Evolutionary conservation across 2,329 filamentous ascomycete genomes (phyloP).

Genomic region (Pseudopithomyces chartarum): DNA sequence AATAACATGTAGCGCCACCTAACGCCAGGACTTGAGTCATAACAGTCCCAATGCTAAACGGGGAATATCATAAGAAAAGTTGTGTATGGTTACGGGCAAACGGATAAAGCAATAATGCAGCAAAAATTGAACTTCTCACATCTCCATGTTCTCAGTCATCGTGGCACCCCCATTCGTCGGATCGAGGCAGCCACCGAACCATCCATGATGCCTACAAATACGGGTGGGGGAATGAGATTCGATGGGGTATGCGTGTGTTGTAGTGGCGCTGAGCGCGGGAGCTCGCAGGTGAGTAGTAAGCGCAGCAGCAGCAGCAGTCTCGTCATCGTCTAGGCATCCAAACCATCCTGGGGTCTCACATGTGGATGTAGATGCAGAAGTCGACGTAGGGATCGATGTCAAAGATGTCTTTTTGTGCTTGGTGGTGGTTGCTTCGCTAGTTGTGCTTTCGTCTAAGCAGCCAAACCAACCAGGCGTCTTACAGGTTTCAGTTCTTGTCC

Average conservation of each 20-base stretch:
- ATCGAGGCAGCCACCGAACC: conserved; percentile 57
- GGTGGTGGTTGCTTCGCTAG: conserved; percentile 51
- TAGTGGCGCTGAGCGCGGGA: conserved; percentile 34
- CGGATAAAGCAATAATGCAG: background rate
- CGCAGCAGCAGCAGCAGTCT: conserved; percentile 44
- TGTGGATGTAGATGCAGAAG: conserved; percentile 42
- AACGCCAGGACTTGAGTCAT: too few relatives aligned
- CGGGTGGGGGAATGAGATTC: conserved; percentile 33
- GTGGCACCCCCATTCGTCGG: conserved; percentile 50
- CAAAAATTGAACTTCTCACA: conserved; percentile 10
- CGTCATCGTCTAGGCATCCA: conserved; percentile 62
- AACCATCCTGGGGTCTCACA: conserved; percentile 67
- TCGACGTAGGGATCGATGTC: conserved; percentile 8
- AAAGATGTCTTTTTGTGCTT: conserved; percentile 37
- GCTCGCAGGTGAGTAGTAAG: conserved; percentile 33
- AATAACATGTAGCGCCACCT: too few relatives aligned
- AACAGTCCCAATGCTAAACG: too few relatives aligned
- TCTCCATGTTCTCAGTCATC: conserved; percentile 27
- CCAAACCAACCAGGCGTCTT: conserved; percentile 94
- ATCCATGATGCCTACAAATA: conserved; percentile 52
- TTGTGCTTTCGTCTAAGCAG: conserved; percentile 70
- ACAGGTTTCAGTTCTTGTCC: conserved; percentile 81
- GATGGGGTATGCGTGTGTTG: conserved; percentile 36
- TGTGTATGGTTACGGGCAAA: background rate
- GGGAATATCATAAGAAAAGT: too few relatives aligned